phyloP scores from a whole-genome alignment of 768 basidiomycete species.

The Auriscalpium vulgare region DNA sequence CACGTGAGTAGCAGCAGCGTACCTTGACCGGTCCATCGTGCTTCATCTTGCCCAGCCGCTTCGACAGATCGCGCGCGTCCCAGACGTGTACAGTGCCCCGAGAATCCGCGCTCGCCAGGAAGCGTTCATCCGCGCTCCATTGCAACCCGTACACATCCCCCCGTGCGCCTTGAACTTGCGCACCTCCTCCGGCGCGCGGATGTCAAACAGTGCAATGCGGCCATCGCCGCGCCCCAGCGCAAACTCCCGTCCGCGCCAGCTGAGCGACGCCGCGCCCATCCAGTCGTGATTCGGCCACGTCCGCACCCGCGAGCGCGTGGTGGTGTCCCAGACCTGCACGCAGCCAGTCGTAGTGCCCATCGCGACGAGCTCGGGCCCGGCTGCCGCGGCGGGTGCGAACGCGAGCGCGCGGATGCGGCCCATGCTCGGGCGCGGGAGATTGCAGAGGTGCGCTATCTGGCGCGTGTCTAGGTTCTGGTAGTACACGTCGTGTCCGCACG shows the following conservation, averaged over 20 bases:
- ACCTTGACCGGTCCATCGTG: conserved; percentile 40
- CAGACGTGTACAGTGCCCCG: conserved; percentile 35
- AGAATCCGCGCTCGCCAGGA: conserved; percentile 34
- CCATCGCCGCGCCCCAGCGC: conserved; percentile 34
- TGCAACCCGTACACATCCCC: conserved; percentile 33
- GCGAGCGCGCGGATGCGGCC: conserved; percentile 38
- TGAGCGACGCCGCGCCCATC: conserved; percentile 32
- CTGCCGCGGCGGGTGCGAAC: conserved; percentile 37
- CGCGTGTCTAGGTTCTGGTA: conserved; percentile 55
- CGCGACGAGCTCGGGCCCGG: conserved; percentile 33
- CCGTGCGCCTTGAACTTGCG: conserved; percentile 24
- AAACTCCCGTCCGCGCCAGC: conserved; percentile 23
- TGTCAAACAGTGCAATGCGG: conserved; percentile 29
- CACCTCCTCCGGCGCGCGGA: conserved; percentile 23
- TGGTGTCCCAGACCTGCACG: conserved; percentile 50
- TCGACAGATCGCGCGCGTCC: conserved; percentile 30
- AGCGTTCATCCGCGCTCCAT: conserved; percentile 32
- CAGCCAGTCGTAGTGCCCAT: conserved; percentile 43
- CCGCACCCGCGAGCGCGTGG: conserved; percentile 19
- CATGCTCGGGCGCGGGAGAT: conserved; percentile 25
- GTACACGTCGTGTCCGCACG: conserved; percentile 50
- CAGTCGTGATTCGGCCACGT: conserved; percentile 29
- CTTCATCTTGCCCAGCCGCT: conserved; percentile 31
- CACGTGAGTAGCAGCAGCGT: neutral
- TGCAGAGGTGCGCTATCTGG: conserved; percentile 43